Base-by-base conservation (phyloP, 1,284 basidiomycete genomes). In the Hymenochaete sp. region DNA sequence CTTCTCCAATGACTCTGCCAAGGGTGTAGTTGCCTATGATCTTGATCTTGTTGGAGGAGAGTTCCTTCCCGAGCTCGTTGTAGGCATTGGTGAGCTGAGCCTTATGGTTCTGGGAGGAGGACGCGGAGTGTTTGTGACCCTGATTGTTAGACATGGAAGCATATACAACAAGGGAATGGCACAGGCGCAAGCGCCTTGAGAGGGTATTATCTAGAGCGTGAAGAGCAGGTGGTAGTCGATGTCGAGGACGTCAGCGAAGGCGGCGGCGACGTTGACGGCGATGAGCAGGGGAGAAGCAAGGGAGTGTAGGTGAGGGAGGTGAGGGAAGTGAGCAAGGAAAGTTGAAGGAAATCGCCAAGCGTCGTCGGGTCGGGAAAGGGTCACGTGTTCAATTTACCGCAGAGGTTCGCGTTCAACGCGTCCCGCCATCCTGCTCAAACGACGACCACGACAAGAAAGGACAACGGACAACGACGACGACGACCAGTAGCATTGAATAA, bases 11-110 rank as follows among this genome's bases (percentile, higher is more conserved):
- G 56, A 91, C 83, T 61, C 86, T 85, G 38, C 95, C 93, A 3
- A 98, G 73, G 16, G 92, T 97, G 62, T 98, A 98, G 57, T 93
- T 93, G 45, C 95, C 93, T 28, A 98, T 82, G 18, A 95, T 87
- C 56, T 85, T 84, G 52, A 98, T 75, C 66, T 87, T 90, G 52
- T 78, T 77, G 10, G 88, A 91, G 13, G 87, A 82, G 24, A 98
- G 79, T 64, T 98, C 95, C 65, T 85, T 93, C 49, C 93, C 93
- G 7, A 98, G 78, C 67, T 96, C 92, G 66, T 93, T 92, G 68
- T 98, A 98, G 48, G 95, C 96, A 59, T 79, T 87, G 53, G 87
- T 83, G 57, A 98, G 87, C 67, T 93, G 79, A 29, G 84, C 84
- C 64, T 82, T 85, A 62, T 81, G 72, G 62, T 87, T 87, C 66